A percentile compares a stretch with the other conserved stretches of the same genome.
Conservation (phyloP, 2,329 filamentous ascomycete genomes). For the Fusarium armeniacum region DNA sequence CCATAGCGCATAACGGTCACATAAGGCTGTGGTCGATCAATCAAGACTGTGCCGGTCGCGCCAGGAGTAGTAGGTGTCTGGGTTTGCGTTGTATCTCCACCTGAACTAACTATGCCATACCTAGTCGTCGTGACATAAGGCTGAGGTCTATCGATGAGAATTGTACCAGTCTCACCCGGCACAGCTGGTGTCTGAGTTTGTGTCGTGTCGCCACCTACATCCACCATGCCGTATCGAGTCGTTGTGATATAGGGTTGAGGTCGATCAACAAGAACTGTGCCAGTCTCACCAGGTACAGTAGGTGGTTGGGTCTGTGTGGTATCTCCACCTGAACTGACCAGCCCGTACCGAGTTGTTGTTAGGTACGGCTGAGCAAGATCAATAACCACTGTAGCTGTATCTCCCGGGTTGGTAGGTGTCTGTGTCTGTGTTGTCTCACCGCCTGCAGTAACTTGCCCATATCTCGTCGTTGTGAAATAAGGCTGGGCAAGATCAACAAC, state of each 20-base stretch:
- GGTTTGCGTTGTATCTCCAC: background rate
- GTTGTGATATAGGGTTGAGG: background rate
- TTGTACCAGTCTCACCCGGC: constrained; percentile 1
- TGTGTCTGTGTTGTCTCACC: background rate
- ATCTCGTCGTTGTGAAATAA: background rate
- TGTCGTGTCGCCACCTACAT: background rate
- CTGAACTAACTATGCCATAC: background rate
- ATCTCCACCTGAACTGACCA: background rate
- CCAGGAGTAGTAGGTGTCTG: background rate
- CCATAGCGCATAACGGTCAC: background rate
- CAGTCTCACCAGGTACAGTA: background rate
- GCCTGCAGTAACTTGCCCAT: background rate
- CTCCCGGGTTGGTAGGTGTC: background rate
- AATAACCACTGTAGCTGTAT: background rate
- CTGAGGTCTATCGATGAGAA: background rate
- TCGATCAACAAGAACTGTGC: background rate
- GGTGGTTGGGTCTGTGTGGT: background rate
- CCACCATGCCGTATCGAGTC: background rate
- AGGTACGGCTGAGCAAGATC: background rate
- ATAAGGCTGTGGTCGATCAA: background rate
- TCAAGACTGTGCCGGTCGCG: background rate
- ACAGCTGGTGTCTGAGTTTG: background rate
- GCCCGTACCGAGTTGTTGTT: background rate
- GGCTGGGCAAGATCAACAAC: constrained; percentile 3
- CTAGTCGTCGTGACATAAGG: background rate